A percentile compares a stretch with the other conserved stretches of the same genome.
These are phyloP conservation scores for Tinospora cordifolia DNA, from an alignment of 164 flowering plant genomes.

Conservation along the genomic window DNA sequence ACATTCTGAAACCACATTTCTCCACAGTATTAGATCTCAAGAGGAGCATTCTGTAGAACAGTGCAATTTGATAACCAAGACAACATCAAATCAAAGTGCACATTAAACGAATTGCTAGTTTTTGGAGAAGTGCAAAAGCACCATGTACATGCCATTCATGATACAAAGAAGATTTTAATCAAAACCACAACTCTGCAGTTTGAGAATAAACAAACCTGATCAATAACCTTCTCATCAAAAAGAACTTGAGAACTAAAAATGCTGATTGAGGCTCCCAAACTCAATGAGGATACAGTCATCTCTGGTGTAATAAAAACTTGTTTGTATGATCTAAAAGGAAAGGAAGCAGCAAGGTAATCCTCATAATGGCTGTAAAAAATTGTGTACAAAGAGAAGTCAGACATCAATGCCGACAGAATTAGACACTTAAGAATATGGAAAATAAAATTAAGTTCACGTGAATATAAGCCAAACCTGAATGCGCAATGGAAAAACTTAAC, in stretches of 20 bases:
- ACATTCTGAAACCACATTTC: neutral
- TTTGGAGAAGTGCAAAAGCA: neutral
- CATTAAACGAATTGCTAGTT: neutral
- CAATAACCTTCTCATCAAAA: constrained; percentile 89
- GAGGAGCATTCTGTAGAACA: neutral
- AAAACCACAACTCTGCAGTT: neutral
- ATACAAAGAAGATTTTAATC: neutral
- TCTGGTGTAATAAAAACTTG: constrained; percentile 88
- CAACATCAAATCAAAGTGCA: neutral
- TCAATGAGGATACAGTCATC: constrained; percentile 62
- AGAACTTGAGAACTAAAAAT: constrained; percentile 76
- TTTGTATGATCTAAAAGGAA: constrained; percentile 95
- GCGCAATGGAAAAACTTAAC: constrained; percentile 75
- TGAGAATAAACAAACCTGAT: constrained; percentile 60
- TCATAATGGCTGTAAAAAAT: constrained; percentile 71
- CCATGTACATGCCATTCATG: neutral
- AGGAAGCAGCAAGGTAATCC: constrained; percentile 65
- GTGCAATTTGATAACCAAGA: neutral
- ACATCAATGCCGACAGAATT: neutral
- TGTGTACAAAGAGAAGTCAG: constrained; percentile 2
- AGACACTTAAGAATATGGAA: neutral
- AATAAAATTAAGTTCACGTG: neutral
- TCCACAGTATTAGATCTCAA: neutral
- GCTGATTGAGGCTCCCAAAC: constrained; percentile 74
- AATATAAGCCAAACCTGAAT: constrained; percentile 48